Conservation (phyloP, 257 asterid genomes). For the Galeopsis tetrahit region DNA sequence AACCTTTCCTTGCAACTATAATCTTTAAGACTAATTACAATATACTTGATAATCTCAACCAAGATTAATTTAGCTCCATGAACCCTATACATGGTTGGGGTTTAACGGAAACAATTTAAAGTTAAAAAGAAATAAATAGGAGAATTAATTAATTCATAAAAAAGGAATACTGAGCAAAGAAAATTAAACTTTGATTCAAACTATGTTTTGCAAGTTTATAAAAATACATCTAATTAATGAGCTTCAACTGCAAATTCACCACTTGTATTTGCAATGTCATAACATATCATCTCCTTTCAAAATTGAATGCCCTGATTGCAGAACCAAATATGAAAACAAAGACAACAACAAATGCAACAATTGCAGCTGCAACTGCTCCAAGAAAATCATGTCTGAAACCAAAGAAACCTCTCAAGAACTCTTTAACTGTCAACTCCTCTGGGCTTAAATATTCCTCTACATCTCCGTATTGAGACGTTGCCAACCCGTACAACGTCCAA, state of each 20-base stretch:
- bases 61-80: neutral
- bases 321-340: constrained; percentile 55
- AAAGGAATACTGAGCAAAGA: too few species aligned
- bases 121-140: too few species aligned
- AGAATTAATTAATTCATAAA: neutral
- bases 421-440: constrained; percentile 42
- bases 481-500: constrained; percentile 56
- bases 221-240: neutral
- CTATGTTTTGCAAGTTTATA: too few species aligned
- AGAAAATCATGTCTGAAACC: constrained; percentile 63
- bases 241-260: neutral
- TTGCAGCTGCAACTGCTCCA: constrained; percentile 49
- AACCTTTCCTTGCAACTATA: neutral
- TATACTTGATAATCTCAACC: neutral
- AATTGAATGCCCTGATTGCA: constrained; percentile 55
- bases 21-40: neutral
- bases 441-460: constrained; percentile 21
- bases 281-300: constrained; percentile 53
- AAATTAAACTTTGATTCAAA: too few species aligned
- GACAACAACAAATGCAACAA: constrained; percentile 40
- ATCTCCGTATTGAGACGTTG: constrained; percentile 53
- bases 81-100: neutral
- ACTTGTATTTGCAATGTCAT: neutral
- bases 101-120: neutral
- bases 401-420: constrained; percentile 46